phyloP scores from a whole-genome alignment of 441 rosid species.

The Euphorbia corollata region DNA sequence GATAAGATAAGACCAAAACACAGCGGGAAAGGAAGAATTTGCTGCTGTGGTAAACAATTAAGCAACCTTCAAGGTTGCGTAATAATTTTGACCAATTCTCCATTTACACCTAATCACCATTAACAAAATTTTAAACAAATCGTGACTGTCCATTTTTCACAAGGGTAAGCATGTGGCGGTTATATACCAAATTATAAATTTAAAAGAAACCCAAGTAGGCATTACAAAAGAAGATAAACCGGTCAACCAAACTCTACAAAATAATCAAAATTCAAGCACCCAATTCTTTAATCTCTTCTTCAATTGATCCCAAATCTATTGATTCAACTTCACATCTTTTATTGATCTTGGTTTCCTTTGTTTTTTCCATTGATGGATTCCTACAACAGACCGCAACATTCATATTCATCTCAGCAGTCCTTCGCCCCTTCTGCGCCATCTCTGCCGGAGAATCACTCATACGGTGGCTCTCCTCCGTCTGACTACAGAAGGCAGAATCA shows the following conservation, averaged over 20 bases:
- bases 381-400: constrained; percentile 1
- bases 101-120: neutral
- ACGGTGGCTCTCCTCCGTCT: constrained; percentile 11
- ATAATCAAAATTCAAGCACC: neutral
- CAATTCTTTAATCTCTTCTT: too few species aligned
- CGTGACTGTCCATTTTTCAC: neutral
- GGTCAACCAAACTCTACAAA: neutral
- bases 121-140: neutral
- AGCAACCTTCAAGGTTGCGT: neutral
- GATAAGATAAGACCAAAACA: neutral
- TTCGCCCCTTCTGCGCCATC: constrained; percentile 45
- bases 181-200: neutral
- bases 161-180: neutral
- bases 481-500: constrained; percentile 20
- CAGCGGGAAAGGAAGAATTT: neutral
- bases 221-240: neutral
- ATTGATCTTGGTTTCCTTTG: neutral
- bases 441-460: constrained; percentile 25
- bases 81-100: neutral
- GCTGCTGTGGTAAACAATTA: neutral
- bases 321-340: neutral
- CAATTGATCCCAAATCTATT: neutral
- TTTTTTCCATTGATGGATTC: constrained; percentile 23
- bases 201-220: neutral
- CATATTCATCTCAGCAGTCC: constrained; percentile 23